Evolutionary conservation across 2,329 filamentous ascomycete genomes (phyloP), one percentile per base, ranked within the genome.

Genomic region (Colletotrichum sp.): DNA sequence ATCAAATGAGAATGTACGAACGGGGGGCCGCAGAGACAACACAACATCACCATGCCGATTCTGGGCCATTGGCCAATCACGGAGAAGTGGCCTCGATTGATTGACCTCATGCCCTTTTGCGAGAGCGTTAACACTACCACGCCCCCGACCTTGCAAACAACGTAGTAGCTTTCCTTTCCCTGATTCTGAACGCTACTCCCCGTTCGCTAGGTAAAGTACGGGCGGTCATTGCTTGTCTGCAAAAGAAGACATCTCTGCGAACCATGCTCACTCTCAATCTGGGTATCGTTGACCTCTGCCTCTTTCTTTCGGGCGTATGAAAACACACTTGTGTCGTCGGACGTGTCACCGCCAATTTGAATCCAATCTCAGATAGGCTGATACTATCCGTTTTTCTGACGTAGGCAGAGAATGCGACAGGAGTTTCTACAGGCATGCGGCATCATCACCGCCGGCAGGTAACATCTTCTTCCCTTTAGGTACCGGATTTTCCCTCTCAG

Each of bases 71-170:
- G 38, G 18, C 70, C 47, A 73, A 73, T 73, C 66, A 64, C 24
- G 66, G 51, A 31, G 33, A 24, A 6, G 27, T 21, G 31, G 5
- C 29, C 27, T 33, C 59, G 43, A 51, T 43, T 8, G 11, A 54
- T 73, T 73, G 66, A 73, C 70, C 67, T 73, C 70, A 70, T 65
- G 29, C 15, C 54, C 47, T 68, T 15, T 38, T 13, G 34, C n/a
- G 33, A 24, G 29, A 27, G 66, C n/a, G 38, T 61, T 64, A 36
- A 59, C 61, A 61, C 29, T 38, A 62, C 43, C 31, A 11, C 57
- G 21, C 21, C 18, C 55, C 65, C 43, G 34, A 33, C 47, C 59
- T 59, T 66, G 62, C 58, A 55, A 36, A 51, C 29, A 57, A 67
- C 29, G 38, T 64, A 47, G 38, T 65, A 57, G 47, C 47, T 21